These are phyloP conservation scores for Aphanomyces euteiches DNA, from an alignment of 352 stramenopile species.

Conservation along the genomic window DNA sequence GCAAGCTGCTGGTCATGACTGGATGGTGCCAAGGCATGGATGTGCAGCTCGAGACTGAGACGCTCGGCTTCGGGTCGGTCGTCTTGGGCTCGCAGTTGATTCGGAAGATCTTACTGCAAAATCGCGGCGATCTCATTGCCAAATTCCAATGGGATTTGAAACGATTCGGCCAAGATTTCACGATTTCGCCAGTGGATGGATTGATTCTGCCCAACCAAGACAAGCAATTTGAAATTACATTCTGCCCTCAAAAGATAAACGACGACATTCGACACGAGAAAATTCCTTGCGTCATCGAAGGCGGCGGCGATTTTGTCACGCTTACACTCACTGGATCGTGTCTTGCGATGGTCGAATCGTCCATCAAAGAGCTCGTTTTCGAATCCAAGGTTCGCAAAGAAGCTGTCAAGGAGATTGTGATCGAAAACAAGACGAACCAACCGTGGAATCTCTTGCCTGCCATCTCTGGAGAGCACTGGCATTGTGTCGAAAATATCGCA, in stretches of 20 bases:
- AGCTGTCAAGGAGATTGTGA: conserved; percentile 50
- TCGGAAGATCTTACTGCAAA: conserved; percentile 84
- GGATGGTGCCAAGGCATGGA: conserved; percentile 90
- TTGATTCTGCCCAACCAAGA: conserved; percentile 80
- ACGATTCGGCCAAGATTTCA: conserved; percentile 79
- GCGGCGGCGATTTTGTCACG: conserved; percentile 43
- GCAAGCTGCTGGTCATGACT: conserved; percentile 74
- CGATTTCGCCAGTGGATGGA: conserved; percentile 72
- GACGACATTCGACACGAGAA: conserved; percentile 86
- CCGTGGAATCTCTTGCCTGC: conserved; percentile 86
- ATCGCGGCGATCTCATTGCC: conserved; percentile 83
- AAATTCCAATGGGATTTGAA: conserved; percentile 84
- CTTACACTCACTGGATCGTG: conserved; percentile 83
- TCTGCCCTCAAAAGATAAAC: conserved; percentile 72
- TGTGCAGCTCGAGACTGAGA: conserved; percentile 84
- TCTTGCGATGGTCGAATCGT: conserved; percentile 82
- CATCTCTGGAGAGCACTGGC: conserved; percentile 85
- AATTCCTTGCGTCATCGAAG: conserved; percentile 66
- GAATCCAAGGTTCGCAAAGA: conserved; percentile 73
- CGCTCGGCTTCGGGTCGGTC: conserved; percentile 86
- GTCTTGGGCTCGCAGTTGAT: conserved; percentile 83
- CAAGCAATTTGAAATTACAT: conserved; percentile 87
- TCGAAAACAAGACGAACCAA: conserved; percentile 77
- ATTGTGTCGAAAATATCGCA: conserved; percentile 70
- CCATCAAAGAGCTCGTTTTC: conserved; percentile 85